Evolutionary conservation across 2,329 filamentous ascomycete species (phyloP).

Genomic region (Sarocladiaceae sp.): DNA sequence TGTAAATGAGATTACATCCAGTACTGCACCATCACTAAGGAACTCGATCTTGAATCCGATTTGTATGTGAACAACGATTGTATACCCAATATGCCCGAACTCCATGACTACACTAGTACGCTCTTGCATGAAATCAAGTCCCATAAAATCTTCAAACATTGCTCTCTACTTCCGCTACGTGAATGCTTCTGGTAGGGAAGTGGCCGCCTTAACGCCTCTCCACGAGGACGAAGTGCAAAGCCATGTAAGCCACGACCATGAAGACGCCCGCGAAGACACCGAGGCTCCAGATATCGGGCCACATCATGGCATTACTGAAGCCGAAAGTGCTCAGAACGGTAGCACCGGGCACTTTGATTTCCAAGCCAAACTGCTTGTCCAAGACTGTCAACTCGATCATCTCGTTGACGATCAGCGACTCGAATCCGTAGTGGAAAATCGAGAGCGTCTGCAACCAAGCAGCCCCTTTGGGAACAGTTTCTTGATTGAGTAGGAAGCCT

Average conservation of each 20-base stretch:
- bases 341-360: slow-evolving; percentile 93
- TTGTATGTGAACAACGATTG: too few relatives aligned
- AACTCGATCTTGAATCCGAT: too few relatives aligned
- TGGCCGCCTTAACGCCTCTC: slow-evolving; percentile 56
- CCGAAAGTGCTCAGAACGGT: slow-evolving; percentile 93
- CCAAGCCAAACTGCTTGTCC: slow-evolving; percentile 92
- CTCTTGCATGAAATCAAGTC: too few relatives aligned
- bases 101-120: too few relatives aligned
- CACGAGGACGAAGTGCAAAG: slow-evolving; percentile 90
- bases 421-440: slow-evolving; percentile 98
- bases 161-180: too few relatives aligned
- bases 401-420: slow-evolving; percentile 95
- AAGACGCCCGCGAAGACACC: slow-evolving; percentile 80
- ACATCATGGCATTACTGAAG: slow-evolving; percentile 82
- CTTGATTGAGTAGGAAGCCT: slow-evolving; percentile 88
- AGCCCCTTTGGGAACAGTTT: slow-evolving; percentile 81
- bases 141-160: too few relatives aligned
- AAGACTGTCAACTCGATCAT: slow-evolving; percentile 84
- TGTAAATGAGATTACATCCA: too few relatives aligned
- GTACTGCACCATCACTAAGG: too few relatives aligned
- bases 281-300: slow-evolving; percentile 78
- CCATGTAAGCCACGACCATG: slow-evolving; percentile 79
- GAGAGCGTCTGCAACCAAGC: slow-evolving; percentile 90
- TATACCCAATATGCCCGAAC: too few relatives aligned
- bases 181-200: too few relatives aligned